Evolutionary conservation across 257 asterid genomes (phyloP).

Genomic region (Plantago elongata): DNA sequence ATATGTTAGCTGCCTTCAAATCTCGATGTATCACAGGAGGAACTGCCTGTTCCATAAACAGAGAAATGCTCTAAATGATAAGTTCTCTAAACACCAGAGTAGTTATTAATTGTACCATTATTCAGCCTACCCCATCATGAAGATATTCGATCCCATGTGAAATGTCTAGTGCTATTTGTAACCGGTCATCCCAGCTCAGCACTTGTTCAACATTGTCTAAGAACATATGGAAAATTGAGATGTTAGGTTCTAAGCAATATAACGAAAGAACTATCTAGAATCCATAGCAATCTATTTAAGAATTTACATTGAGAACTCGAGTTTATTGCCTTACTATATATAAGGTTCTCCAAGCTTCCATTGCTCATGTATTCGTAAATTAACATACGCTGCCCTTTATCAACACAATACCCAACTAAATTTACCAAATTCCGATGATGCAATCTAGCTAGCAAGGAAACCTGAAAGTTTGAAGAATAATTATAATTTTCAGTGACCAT

Average conservation of each 20-base stretch:
- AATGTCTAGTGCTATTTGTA: slow-evolving; percentile 85
- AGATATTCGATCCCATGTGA: slow-evolving; percentile 96
- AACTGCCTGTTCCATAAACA: slow-evolving; percentile 61
- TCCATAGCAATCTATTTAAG: background rate
- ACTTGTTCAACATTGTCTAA: slow-evolving; percentile 56
- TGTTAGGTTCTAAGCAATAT: slow-evolving; percentile 16
- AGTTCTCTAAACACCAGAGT: slow-evolving; percentile 11
- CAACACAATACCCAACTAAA: slow-evolving; percentile 93
- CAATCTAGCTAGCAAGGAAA: slow-evolving; percentile 84
- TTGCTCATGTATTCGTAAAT: slow-evolving; percentile 93
- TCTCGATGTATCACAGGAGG: slow-evolving; percentile 95
- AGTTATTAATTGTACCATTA: slow-evolving; percentile 3
- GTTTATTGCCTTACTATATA: slow-evolving; percentile 56
- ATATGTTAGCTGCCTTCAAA: slow-evolving; percentile 80
- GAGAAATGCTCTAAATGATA: slow-evolving; percentile 13
- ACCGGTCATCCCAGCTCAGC: slow-evolving; percentile 85
- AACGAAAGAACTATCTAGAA: slow-evolving; percentile 8
- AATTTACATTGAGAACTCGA: background rate
- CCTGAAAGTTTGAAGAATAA: slow-evolving; percentile 46
- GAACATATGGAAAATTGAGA: slow-evolving; percentile 13
- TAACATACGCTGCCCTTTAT: slow-evolving; percentile 82
- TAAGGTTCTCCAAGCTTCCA: slow-evolving; percentile 87
- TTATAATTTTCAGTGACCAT: background rate
- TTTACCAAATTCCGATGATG: slow-evolving; percentile 96
- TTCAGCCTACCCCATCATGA: slow-evolving; percentile 84